Base-by-base conservation (phyloP, 345 rosid genomes). In the Mallotus nudiflorus region DNA sequence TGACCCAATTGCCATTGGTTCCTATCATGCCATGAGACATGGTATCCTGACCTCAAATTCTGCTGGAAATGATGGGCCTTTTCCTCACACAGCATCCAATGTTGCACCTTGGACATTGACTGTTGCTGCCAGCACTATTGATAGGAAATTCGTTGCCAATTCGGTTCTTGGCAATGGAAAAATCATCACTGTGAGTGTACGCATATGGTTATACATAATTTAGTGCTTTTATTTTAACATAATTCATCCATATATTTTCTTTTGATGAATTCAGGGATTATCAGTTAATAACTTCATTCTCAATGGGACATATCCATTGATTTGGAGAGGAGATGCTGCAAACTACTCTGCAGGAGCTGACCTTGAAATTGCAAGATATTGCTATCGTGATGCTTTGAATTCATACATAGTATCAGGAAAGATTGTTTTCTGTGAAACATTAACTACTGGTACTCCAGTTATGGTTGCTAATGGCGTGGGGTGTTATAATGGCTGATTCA, bases 291-390 rank as follows among this genome's bases (percentile, higher is more conserved):
- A 13, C 35, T 74, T 70, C 40, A 12, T 66, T 15, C 66, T 70
- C 46, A 62, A 74, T 18, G 66, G 73, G 13, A 55, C 73, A 24
- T 64, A 65, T 46, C 82, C 77, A 1, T 69, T 82, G 63, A 44
- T 82, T 19, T 76, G 79, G 77, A 81, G 78, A 57, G 82, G 85
- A 65, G 70, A 75, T 67, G 85, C 80, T 19, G 77, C 72, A 4
- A 81, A 81, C 62, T 81, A 67, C 70, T 77, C 81, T 3, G 68
- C 74, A 19, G 81, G 81, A 11, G 57, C 75, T 6, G 49, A 62
- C 45, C 24, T 48, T 5, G 69, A 64, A 8, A 19, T 71, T 29
- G 65, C 77, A 22, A 75, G 52, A n/a, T 57, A 12, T 24, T 81
- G 85, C 66, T 0, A 12, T 22, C 9, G 48, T 5, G 82, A 69